Evolutionary conservation across 2,329 filamentous ascomycete species (phyloP).

Genomic region (Aspergillus viridinutans): DNA sequence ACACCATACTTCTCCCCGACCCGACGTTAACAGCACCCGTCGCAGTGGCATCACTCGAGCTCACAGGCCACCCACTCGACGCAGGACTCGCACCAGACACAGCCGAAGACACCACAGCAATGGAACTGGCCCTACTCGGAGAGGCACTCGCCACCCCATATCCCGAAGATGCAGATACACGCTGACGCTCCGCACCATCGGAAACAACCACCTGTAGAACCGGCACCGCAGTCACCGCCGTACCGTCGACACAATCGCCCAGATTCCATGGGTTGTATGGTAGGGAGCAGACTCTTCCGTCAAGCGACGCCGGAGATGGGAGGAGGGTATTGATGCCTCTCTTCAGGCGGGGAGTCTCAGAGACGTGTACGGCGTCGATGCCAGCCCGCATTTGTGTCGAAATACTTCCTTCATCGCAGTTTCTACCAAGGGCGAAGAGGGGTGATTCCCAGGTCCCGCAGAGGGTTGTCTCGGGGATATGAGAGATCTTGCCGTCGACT

Average conservation of each 20-base stretch:
- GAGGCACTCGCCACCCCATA: neutral
- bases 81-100: neutral
- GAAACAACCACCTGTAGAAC: neutral
- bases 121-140: neutral
- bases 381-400: neutral
- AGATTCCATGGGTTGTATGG: neutral
- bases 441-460: slow-evolving; percentile 1
- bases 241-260: neutral
- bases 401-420: neutral
- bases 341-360: neutral
- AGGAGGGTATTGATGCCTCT: neutral
- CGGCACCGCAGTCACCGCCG: neutral
- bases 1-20: neutral
- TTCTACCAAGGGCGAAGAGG: neutral
- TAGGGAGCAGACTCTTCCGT: neutral
- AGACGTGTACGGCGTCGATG: neutral
- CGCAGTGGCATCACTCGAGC: neutral
- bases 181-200: neutral
- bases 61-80: neutral
- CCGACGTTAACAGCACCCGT: neutral
- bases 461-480: slow-evolving; percentile 13
- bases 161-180: neutral
- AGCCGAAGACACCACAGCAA: neutral
- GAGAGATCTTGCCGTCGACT: neutral
- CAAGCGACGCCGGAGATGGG: neutral